These are phyloP conservation scores for Kokia cookei DNA, from an alignment of 441 rosid genomes.

Conservation along the genomic window DNA sequence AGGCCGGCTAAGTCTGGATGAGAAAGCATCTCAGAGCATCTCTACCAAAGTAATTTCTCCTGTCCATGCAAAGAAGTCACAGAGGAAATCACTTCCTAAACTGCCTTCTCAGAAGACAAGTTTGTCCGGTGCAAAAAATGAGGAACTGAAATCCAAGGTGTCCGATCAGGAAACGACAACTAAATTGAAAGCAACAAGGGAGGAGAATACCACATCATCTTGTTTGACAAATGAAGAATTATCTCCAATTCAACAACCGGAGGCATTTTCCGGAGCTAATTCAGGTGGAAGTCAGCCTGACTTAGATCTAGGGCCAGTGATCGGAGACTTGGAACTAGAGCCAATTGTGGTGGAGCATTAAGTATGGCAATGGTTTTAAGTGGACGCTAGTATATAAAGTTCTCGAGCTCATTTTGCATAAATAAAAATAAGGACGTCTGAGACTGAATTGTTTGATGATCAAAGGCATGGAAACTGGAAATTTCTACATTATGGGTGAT, in stretches of 20 bases:
- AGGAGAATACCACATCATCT: background rate
- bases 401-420: constrained; percentile 18
- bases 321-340: constrained; percentile 12
- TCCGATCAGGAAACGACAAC: constrained; percentile 28
- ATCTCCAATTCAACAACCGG: constrained; percentile 23
- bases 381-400: constrained; percentile 4
- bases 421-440: constrained; percentile 31
- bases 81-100: constrained; percentile 81
- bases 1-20: constrained; percentile 74
- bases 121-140: constrained; percentile 27
- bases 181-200: background rate
- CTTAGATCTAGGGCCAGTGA: background rate
- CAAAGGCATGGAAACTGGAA: constrained; percentile 26
- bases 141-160: constrained; percentile 27
- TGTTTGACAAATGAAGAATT: constrained; percentile 21
- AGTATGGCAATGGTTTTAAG: constrained; percentile 3
- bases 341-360: background rate
- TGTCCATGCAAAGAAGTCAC: constrained; percentile 54
- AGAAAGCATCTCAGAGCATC: constrained; percentile 35
- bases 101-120: constrained; percentile 76
- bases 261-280: constrained; percentile 14
- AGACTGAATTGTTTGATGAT: constrained; percentile 24
- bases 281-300: constrained; percentile 17
- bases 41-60: constrained; percentile 46
- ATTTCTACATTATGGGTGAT: constrained; percentile 25